phyloP scores from a whole-genome alignment of 352 stramenopile species.

The Phytophthora hybrid region DNA sequence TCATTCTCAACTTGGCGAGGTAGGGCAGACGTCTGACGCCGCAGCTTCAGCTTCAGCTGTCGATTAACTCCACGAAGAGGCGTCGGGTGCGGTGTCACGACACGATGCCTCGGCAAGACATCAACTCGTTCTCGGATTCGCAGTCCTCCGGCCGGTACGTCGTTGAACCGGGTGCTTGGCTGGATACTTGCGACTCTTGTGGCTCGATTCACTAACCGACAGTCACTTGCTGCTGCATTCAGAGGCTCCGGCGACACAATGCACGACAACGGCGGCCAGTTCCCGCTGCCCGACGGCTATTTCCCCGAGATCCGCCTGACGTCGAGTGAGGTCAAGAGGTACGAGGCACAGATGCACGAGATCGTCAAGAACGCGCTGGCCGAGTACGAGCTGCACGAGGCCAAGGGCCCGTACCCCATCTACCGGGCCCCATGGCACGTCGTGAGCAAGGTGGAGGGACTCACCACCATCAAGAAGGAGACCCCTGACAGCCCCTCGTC shows the following conservation, averaged over 20 bases:
- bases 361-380: slow-evolving; percentile 49
- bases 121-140: slow-evolving; percentile 22
- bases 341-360: slow-evolving; percentile 48
- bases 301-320: slow-evolving; percentile 52
- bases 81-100: slow-evolving; percentile 5
- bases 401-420: slow-evolving; percentile 38
- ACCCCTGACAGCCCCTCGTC: slow-evolving; percentile 22
- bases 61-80: slow-evolving; percentile 18
- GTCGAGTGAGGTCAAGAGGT: slow-evolving; percentile 34
- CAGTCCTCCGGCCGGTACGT: slow-evolving; percentile 35
- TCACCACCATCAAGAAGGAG: slow-evolving; percentile 54
- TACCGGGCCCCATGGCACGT: slow-evolving; percentile 47
- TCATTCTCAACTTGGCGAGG: slow-evolving; percentile 40
- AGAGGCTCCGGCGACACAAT: slow-evolving; percentile 22
- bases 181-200: not conserved
- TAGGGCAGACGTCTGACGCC: slow-evolving; percentile 7
- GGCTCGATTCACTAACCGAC: slow-evolving; percentile 14
- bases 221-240: slow-evolving; percentile 3
- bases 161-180: too few species aligned
- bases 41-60: not conserved
- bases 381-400: slow-evolving; percentile 54
- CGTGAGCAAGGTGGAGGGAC: slow-evolving; percentile 42
- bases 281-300: slow-evolving; percentile 52
- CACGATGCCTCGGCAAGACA: slow-evolving; percentile 23
- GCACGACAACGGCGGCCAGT: slow-evolving; percentile 41